These are phyloP conservation scores for Scedosporium boydii DNA, from an alignment of 2,329 filamentous ascomycete species.

Conservation along the genomic window DNA sequence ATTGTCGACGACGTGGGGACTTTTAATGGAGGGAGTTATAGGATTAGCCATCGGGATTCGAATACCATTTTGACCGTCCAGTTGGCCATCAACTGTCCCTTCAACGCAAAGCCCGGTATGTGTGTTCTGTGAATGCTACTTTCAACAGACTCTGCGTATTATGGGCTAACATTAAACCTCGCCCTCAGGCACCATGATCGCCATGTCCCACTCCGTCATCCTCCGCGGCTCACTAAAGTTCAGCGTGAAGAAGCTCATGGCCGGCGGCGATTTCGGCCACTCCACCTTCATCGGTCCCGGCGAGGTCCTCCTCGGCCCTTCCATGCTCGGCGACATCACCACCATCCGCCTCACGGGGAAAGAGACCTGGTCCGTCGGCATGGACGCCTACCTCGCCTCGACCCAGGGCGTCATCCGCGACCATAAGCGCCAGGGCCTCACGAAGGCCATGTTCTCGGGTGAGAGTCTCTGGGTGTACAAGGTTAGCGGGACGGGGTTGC, in stretches of 20 bases:
- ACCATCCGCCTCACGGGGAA: constrained; percentile 63
- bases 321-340: constrained; percentile 75
- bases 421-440: constrained; percentile 74
- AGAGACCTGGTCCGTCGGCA: constrained; percentile 75
- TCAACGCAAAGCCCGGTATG: constrained; percentile 58
- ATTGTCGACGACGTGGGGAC: constrained; percentile 81
- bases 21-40: constrained; percentile 91
- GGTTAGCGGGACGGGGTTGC: constrained; percentile 66
- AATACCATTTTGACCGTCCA: constrained; percentile 88
- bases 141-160: too few relatives aligned
- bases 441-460: constrained; percentile 88
- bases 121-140: not conserved
- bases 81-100: constrained; percentile 77
- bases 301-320: constrained; percentile 76
- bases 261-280: constrained; percentile 66
- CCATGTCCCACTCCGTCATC: constrained; percentile 83
- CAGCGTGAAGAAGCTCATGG: constrained; percentile 81
- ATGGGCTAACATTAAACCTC: not conserved
- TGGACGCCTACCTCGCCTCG: constrained; percentile 75
- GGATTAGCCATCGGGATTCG: constrained; percentile 83
- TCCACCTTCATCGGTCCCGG: constrained; percentile 84
- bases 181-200: constrained; percentile 69
- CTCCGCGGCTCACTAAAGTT: constrained; percentile 79
- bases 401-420: constrained; percentile 86
- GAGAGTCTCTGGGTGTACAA: constrained; percentile 89